Conservation (phyloP, 495 filamentous ascomycete species). For the Penicillium argentinense region DNA sequence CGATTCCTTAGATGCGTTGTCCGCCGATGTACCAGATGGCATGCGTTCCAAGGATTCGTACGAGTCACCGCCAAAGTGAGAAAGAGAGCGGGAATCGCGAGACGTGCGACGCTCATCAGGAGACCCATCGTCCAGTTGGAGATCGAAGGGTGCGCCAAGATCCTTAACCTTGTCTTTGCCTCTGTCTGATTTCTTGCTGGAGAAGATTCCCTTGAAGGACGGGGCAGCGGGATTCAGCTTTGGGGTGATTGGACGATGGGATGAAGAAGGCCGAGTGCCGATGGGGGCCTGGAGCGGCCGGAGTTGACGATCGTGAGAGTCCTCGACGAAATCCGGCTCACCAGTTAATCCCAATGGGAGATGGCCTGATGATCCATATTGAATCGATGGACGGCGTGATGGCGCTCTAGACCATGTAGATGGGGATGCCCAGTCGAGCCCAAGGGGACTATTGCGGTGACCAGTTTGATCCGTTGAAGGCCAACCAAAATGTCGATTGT, state of each 20-base stretch:
- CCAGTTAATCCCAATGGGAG: slow-evolving; percentile 49
- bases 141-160: slow-evolving; percentile 36
- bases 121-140: slow-evolving; percentile 52
- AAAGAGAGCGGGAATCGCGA: slow-evolving; percentile 57
- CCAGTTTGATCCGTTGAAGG: slow-evolving; percentile 50
- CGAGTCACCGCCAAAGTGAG: slow-evolving; percentile 68
- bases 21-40: slow-evolving; percentile 64
- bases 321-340: slow-evolving; percentile 47
- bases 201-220: slow-evolving; percentile 55
- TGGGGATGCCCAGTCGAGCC: slow-evolving; percentile 56
- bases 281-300: slow-evolving; percentile 54
- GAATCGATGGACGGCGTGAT: slow-evolving; percentile 56
- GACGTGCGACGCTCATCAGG: slow-evolving; percentile 64
- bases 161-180: slow-evolving; percentile 35
- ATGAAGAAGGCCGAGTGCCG: slow-evolving; percentile 54
- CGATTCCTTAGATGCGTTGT: slow-evolving; percentile 60
- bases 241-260: slow-evolving; percentile 54
- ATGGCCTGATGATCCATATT: slow-evolving; percentile 56
- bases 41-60: slow-evolving; percentile 72
- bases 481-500: slow-evolving; percentile 70
- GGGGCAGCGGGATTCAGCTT: slow-evolving; percentile 64
- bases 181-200: slow-evolving; percentile 42
- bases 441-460: slow-evolving; percentile 55
- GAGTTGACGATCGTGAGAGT: slow-evolving; percentile 42
- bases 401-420: slow-evolving; percentile 56